phyloP scores from a whole-genome alignment of 2,329 filamentous ascomycete genomes.

The Colletotrichum destructivum region DNA sequence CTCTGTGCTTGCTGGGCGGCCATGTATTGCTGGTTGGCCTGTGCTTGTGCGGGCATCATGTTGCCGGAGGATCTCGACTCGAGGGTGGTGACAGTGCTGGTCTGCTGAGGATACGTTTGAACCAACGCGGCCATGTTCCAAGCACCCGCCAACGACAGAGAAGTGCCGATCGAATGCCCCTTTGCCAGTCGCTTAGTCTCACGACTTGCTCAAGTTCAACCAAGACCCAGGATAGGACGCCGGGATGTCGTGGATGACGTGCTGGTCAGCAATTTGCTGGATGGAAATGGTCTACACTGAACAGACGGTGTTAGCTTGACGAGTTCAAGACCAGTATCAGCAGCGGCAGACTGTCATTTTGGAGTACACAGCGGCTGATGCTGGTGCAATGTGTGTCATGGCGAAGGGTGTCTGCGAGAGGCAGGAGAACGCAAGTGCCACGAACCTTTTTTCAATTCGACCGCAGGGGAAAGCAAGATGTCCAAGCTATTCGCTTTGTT shows the following conservation, averaged over 20 bases:
- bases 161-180: constrained; percentile 23
- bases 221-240: not conserved
- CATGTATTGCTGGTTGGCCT: constrained; percentile 66
- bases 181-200: constrained; percentile 22
- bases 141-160: constrained; percentile 12
- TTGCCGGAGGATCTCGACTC: constrained; percentile 80
- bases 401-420: not conserved
- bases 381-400: not conserved
- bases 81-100: constrained; percentile 81
- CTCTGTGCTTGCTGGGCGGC: constrained; percentile 61
- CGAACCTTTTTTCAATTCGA: constrained; percentile 35
- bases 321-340: not conserved
- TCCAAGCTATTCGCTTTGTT: constrained; percentile 11
- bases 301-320: constrained; percentile 22
- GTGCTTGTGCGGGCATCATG: constrained; percentile 67
- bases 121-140: constrained; percentile 86
- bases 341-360: not conserved
- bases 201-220: not conserved
- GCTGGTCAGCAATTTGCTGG: not conserved
- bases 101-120: constrained; percentile 84
- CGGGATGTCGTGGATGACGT: not conserved
- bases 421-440: not conserved
- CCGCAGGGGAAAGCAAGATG: constrained; percentile 26
- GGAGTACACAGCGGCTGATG: not conserved
- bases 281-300: constrained; percentile 16